These are phyloP conservation scores for Massarina eburnea DNA, from an alignment of 2,329 filamentous ascomycete genomes.

Conservation along the genomic window DNA sequence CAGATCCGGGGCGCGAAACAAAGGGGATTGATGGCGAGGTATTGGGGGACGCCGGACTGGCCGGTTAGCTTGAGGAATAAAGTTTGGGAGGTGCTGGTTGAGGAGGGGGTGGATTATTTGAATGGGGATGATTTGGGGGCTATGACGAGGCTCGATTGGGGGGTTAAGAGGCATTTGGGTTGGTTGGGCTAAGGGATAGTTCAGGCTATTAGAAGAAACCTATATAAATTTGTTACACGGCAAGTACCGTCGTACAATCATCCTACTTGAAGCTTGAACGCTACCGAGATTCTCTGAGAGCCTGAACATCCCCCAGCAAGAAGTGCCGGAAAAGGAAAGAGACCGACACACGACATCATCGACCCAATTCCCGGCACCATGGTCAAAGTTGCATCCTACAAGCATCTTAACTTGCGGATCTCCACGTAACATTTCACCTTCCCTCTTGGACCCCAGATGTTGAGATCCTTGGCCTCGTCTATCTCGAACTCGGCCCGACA, in stretches of 20 bases:
- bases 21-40: conserved; percentile 57
- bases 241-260: no score
- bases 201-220: background rate
- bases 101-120: conserved; percentile 58
- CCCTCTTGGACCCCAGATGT: background rate
- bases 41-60: conserved; percentile 61
- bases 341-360: no score
- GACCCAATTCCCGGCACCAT: background rate
- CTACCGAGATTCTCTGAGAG: no score
- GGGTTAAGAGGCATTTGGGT: conserved; percentile 25
- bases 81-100: conserved; percentile 56
- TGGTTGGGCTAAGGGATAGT: conserved; percentile 26
- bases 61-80: conserved; percentile 56
- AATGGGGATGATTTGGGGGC: conserved; percentile 60
- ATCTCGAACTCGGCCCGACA: background rate
- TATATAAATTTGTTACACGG: background rate
- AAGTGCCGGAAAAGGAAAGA: no score
- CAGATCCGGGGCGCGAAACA: conserved; percentile 56
- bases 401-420: background rate
- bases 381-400: background rate
- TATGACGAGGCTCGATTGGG: conserved; percentile 54
- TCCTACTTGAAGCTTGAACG: no score
- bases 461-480: background rate
- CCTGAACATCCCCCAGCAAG: no score
- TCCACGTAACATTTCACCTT: background rate